Evolutionary conservation across 2,329 filamentous ascomycete species (phyloP), one percentile per base, ranked within the genome.

Genomic region (Aspergillus quadricinctus): DNA sequence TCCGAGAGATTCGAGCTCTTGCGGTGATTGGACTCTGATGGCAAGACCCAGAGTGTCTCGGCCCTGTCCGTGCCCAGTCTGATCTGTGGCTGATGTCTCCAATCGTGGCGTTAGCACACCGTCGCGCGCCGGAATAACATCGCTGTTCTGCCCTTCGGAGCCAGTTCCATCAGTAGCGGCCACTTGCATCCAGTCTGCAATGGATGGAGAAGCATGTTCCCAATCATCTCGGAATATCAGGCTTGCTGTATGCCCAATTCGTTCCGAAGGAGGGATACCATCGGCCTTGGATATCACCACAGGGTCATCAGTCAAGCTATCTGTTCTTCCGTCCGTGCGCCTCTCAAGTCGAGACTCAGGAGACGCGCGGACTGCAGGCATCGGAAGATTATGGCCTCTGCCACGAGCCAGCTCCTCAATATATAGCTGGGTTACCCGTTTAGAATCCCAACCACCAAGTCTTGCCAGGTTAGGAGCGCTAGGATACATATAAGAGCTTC

Each of bases 341-440:
- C 29, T 37, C 28, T 61, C 61, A 14, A 50, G 53, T 19, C 58
- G 57, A 25, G 59, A 57, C 56, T 69, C 64, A 35, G 64, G 65
- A n/a, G 66, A 64, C 7, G 56, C 56, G 29, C 58, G 62, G 41
- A 62, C 51, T 48, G 62, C 57, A 37, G 62, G 57, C 50, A 63
- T 49, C 37, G 55, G 65, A 56, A 58, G 62, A 53, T 58, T 63
- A 17, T 68, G 64, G 11, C 65, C 63, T 46, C 66, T 65, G 14
- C 70, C 71, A 40, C 69, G 69, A 17, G 74, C 70, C 57, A 81
- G 65, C 57, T 81, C 75, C 55, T 81, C 77, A 4, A 84, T 67
- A 65, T 82, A 84, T n/a, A 81, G 74, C 57, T 81, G 79, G 3
- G 79, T 81, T 2, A 81, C 79, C 55, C 80, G 79, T 55, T 79